Percentiles rank a stretch among this genome's conserved stretches.
Conservation (phyloP, 2,329 filamentous ascomycete genomes). For the Colletotrichum tamarilloi region DNA sequence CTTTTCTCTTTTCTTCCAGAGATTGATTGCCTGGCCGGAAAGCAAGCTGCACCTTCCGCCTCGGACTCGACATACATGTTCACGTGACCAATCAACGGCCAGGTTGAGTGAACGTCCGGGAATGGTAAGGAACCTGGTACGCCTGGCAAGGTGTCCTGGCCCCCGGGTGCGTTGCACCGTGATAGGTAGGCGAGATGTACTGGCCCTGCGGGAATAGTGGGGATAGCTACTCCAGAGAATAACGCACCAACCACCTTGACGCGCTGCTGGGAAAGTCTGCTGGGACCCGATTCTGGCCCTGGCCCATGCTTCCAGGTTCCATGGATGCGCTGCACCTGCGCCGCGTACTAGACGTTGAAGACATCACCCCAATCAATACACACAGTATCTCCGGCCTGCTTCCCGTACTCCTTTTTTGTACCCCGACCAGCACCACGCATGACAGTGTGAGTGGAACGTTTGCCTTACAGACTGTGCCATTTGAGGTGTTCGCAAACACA, state of each 20-base stretch:
- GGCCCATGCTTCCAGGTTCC: background rate
- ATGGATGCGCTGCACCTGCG: constrained; percentile 1
- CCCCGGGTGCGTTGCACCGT: background rate
- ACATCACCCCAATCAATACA: background rate
- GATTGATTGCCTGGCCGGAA: background rate
- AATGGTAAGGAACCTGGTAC: background rate
- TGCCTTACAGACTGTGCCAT: background rate
- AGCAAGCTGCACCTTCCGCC: background rate
- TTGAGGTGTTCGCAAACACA: constrained; percentile 25
- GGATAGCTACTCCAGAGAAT: background rate
- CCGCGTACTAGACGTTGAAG: background rate
- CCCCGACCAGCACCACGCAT: constrained; percentile 13
- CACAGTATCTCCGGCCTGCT: background rate
- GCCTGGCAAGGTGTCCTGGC: background rate
- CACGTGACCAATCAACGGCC: background rate
- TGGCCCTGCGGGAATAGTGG: background rate
- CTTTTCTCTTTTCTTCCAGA: background rate
- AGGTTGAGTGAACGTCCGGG: background rate
- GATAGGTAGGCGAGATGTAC: background rate
- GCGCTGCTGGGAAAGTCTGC: background rate
- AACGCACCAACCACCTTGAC: constrained; percentile 21
- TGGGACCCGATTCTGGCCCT: constrained; percentile 18
- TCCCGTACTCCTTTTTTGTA: constrained; percentile 6
- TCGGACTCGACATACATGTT: background rate
- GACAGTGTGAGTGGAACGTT: constrained; percentile 16